Percentiles rank a stretch among this genome's conserved stretches.
Evolutionary conservation across 257 asterid genomes (phyloP).

Genomic region (Lithospermum erythrorhizon): DNA sequence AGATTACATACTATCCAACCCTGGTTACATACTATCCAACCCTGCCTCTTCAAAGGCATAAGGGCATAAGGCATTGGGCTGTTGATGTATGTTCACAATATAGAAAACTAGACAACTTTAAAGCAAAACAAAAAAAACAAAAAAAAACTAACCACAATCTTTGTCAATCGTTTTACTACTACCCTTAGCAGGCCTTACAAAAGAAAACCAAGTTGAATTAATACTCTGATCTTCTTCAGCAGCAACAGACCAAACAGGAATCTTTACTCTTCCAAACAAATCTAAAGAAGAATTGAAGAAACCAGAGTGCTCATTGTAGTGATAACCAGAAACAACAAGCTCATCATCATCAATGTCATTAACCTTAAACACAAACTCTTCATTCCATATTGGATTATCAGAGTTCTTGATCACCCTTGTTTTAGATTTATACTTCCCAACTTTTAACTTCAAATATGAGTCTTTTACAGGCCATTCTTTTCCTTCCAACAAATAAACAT

Average conservation of each 20-base stretch:
- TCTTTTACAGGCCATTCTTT: constrained; percentile 48
- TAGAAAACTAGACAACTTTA: background rate
- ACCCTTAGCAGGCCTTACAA: constrained; percentile 33
- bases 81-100: too few relatives aligned
- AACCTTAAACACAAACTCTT: constrained; percentile 70
- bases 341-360: constrained; percentile 39
- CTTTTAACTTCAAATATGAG: constrained; percentile 52
- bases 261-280: constrained; percentile 53
- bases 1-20: too few relatives aligned
- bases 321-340: constrained; percentile 45
- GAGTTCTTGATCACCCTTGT: constrained; percentile 46
- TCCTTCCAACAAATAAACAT: constrained; percentile 62
- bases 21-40: too few relatives aligned
- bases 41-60: too few relatives aligned
- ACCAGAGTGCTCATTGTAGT: constrained; percentile 40
- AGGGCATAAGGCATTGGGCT: too few relatives aligned
- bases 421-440: constrained; percentile 59
- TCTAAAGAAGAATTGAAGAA: constrained; percentile 42
- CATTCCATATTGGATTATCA: constrained; percentile 62
- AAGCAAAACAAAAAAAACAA: constrained; percentile 5
- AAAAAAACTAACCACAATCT: constrained; percentile 37
- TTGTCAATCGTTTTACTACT: constrained; percentile 24
- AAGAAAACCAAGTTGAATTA: constrained; percentile 78
- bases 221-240: constrained; percentile 53
- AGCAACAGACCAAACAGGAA: constrained; percentile 56